These are phyloP conservation scores for Orbilia oligospora DNA, from an alignment of 2,329 filamentous ascomycete genomes.

Conservation along the genomic window DNA sequence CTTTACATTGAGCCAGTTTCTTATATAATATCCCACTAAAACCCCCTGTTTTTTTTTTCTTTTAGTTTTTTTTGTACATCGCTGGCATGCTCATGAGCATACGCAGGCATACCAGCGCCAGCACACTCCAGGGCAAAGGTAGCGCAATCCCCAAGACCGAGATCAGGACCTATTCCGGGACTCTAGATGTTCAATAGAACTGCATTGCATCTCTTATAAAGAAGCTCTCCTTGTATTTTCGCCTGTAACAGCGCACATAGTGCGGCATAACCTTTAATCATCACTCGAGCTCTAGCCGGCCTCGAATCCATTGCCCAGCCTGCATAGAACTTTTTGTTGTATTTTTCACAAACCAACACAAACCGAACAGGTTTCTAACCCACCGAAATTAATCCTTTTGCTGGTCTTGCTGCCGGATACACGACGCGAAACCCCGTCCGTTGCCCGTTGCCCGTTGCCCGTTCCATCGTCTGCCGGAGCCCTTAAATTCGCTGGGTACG, in stretches of 20 bases:
- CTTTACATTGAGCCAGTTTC: background rate
- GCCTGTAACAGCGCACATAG: too few species aligned
- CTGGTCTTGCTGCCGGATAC: too few species aligned
- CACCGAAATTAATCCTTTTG: background rate
- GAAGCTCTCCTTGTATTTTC: background rate
- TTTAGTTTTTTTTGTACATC: background rate
- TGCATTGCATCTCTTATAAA: background rate
- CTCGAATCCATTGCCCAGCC: too few species aligned
- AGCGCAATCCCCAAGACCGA: constrained; percentile 5
- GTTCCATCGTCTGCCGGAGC: background rate
- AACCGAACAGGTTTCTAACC: background rate
- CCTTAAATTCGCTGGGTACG: background rate
- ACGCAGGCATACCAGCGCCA: background rate
- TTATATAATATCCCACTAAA: constrained; percentile 2
- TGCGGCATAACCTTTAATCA: background rate
- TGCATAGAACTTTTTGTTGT: background rate
- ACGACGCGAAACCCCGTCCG: too few species aligned
- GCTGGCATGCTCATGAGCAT: background rate
- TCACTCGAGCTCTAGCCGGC: background rate
- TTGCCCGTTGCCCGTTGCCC: too few species aligned
- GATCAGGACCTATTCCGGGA: background rate
- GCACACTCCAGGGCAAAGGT: background rate
- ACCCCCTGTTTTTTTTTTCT: too few species aligned
- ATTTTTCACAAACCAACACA: constrained; percentile 17
- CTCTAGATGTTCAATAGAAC: background rate